phyloP scores from a whole-genome alignment of 169 alveolate genomes.

The Amoebophrya sp. region DNA sequence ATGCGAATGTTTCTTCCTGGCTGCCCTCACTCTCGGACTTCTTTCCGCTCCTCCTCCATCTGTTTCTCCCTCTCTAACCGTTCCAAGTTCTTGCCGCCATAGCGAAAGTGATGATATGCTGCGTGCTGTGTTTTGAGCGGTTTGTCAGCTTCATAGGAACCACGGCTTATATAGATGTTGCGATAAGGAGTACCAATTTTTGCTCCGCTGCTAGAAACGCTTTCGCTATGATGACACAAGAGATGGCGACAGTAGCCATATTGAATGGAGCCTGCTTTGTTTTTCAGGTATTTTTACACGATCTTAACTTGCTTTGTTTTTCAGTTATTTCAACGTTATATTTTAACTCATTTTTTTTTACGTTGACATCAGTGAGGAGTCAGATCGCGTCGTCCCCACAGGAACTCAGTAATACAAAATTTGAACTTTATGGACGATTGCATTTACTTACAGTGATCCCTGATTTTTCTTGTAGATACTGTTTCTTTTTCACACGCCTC shows the following conservation, averaged over 20 bases:
- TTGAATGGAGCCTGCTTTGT: background rate
- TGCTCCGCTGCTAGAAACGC: background rate
- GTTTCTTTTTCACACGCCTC: too few species aligned
- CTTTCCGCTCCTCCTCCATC: too few species aligned
- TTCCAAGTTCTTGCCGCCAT: background rate
- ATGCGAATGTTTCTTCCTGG: too few species aligned
- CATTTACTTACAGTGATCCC: too few species aligned
- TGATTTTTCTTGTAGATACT: too few species aligned
- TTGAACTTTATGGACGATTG: too few species aligned
- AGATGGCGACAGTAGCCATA: background rate
- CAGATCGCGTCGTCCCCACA: too few species aligned
- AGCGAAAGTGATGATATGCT: background rate
- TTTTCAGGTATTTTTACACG: background rate
- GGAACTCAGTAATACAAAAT: too few species aligned
- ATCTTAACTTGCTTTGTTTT: background rate
- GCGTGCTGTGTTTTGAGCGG: slow-evolving; percentile 20
- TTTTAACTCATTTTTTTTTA: too few species aligned
- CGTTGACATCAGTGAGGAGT: too few species aligned
- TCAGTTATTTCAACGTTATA: background rate
- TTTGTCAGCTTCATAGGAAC: background rate
- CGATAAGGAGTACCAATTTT: background rate
- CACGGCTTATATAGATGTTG: background rate
- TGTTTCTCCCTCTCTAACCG: too few species aligned
- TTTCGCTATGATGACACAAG: background rate
- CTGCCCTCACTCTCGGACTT: too few species aligned